phyloP scores from a whole-genome alignment of 306 rosid genomes.

The Elaeagnus macrophylla region DNA sequence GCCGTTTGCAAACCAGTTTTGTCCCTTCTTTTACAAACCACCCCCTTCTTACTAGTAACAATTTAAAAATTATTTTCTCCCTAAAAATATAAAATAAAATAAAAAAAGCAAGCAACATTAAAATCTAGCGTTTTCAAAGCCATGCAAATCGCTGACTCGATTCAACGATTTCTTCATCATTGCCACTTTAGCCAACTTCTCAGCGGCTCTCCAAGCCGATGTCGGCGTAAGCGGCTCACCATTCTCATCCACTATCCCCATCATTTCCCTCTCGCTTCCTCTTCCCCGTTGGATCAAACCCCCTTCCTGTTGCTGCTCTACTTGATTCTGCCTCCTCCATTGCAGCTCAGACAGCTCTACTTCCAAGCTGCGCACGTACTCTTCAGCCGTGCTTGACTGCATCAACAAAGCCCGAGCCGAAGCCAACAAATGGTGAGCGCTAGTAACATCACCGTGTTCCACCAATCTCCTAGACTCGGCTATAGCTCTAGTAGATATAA shows the following conservation, averaged over 20 bases:
- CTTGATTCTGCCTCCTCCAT: constrained; percentile 49
- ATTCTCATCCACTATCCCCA: constrained; percentile 39
- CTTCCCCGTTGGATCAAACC: constrained; percentile 34
- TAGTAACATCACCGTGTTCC: constrained; percentile 38
- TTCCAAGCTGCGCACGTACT: constrained; percentile 43
- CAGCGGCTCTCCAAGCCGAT: constrained; percentile 83
- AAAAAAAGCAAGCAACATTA: constrained; percentile 8
- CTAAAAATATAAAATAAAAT: too few relatives aligned
- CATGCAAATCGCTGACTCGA: constrained; percentile 74
- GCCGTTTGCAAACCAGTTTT: too few relatives aligned
- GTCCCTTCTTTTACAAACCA: too few relatives aligned
- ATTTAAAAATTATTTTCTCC: too few relatives aligned
- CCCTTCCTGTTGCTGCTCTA: constrained; percentile 25
- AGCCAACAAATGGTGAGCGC: constrained; percentile 57
- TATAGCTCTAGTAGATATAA: constrained; percentile 56
- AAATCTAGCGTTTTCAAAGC: constrained; percentile 87
- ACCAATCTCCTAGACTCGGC: constrained; percentile 60
- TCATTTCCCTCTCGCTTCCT: constrained; percentile 25
- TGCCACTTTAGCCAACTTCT: constrained; percentile 76
- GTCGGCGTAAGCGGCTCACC: constrained; percentile 79
- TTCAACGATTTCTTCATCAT: constrained; percentile 64
- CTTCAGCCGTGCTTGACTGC: constrained; percentile 38
- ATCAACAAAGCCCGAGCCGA: constrained; percentile 59
- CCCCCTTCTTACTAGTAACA: too few relatives aligned
- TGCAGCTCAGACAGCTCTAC: constrained; percentile 66